These are phyloP conservation scores for Colletotrichum destructivum DNA, from an alignment of 2,329 filamentous ascomycete genomes.

Conservation along the genomic window DNA sequence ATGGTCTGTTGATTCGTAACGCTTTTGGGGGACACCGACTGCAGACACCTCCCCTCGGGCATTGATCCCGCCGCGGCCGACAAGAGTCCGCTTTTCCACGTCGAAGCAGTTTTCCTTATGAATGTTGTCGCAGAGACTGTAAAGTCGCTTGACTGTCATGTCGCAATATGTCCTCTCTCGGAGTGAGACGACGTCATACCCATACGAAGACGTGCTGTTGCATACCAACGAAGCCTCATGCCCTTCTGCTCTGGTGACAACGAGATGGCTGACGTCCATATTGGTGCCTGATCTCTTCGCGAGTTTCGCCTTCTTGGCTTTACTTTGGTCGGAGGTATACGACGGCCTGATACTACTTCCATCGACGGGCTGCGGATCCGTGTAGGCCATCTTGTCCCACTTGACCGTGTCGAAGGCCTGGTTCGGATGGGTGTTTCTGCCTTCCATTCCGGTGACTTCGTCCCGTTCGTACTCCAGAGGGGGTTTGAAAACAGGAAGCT, in stretches of 20 bases:
- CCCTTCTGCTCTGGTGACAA: conserved; percentile 44
- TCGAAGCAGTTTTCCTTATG: conserved; percentile 17
- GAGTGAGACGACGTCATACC: conserved; percentile 52
- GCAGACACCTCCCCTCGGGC: conserved; percentile 5
- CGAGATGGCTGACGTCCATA: conserved; percentile 37
- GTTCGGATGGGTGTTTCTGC: conserved; percentile 37
- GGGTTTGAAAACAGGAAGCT: conserved; percentile 48
- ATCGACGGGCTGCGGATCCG: neutral
- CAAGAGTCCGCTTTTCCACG: conserved; percentile 6
- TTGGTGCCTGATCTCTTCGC: conserved; percentile 16
- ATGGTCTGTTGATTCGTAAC: conserved; percentile 1
- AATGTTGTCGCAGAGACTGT: conserved; percentile 46
- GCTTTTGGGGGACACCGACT: neutral
- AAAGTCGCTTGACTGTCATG: conserved; percentile 49
- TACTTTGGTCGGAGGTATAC: neutral
- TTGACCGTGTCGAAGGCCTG: conserved; percentile 41
- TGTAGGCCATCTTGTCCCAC: conserved; percentile 35
- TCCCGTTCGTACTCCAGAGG: conserved; percentile 45
- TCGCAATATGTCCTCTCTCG: conserved; percentile 51
- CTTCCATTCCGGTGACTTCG: conserved; percentile 20
- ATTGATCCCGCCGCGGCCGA: conserved; percentile 12
- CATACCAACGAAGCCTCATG: conserved; percentile 52
- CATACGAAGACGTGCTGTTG: conserved; percentile 47
- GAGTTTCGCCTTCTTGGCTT: neutral
- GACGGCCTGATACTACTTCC: neutral